Conservation (phyloP, 2,329 filamentous ascomycete genomes). For the Ascochyta lentis region DNA sequence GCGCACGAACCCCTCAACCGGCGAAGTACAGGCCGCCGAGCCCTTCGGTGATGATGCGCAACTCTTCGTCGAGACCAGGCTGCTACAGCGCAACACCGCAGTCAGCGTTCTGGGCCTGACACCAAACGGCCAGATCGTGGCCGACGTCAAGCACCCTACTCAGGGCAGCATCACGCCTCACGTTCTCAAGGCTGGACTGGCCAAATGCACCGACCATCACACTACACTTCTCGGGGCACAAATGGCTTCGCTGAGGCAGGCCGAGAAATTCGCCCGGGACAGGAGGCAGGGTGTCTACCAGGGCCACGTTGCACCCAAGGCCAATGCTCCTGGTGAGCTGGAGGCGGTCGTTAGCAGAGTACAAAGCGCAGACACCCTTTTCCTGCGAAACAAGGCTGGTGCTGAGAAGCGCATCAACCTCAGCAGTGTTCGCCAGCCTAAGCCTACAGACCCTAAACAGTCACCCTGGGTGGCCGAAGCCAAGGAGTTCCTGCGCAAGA, state of each 20-base stretch:
- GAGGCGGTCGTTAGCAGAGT: conserved; percentile 88
- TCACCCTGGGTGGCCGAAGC: conserved; percentile 89
- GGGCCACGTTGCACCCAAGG: conserved; percentile 74
- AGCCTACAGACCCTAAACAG: conserved; percentile 84
- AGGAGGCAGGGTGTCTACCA: conserved; percentile 81
- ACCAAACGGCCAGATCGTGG: conserved; percentile 90
- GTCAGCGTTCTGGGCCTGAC: conserved; percentile 85
- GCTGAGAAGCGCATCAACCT: conserved; percentile 88
- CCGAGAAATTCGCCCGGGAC: conserved; percentile 84
- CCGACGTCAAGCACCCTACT: conserved; percentile 79
- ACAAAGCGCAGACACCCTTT: conserved; percentile 86
- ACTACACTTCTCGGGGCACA: conserved; percentile 87
- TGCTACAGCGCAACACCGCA: conserved; percentile 86
- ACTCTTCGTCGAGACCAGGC: conserved; percentile 81
- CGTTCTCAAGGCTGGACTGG: conserved; percentile 85
- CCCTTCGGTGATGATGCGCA: conserved; percentile 89
- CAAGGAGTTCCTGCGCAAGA: conserved; percentile 94
- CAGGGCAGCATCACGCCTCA: conserved; percentile 92
- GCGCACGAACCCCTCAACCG: conserved; percentile 77
- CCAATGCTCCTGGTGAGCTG: conserved; percentile 64
- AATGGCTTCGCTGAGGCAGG: conserved; percentile 84
- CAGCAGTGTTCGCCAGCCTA: conserved; percentile 93
- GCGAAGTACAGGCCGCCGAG: conserved; percentile 82
- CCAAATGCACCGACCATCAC: conserved; percentile 93
- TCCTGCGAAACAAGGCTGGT: conserved; percentile 83